These are phyloP conservation scores for Termitomyces sp. DNA, from an alignment of 768 basidiomycete genomes.

Conservation along the genomic window DNA sequence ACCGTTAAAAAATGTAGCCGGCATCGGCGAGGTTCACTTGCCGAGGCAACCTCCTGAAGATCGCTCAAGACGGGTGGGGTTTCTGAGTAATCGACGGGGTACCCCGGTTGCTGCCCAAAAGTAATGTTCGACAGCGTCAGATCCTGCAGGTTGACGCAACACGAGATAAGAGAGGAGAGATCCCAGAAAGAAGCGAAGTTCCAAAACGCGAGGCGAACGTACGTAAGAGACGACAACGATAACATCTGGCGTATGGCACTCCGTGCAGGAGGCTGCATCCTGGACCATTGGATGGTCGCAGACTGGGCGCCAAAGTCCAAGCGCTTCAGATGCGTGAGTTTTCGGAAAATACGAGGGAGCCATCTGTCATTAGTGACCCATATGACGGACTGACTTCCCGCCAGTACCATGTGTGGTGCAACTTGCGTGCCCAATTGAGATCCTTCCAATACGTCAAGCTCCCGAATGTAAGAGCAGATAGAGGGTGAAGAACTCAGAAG, in stretches of 20 bases:
- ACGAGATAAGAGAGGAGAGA: conserved; percentile 26
- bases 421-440: conserved; percentile 22
- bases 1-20: conserved; percentile 33
- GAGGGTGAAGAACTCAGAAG: conserved; percentile 26
- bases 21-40: conserved; percentile 2
- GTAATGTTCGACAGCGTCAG: conserved; percentile 21
- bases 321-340: conserved; percentile 29
- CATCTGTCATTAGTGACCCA: conserved; percentile 34
- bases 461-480: conserved; percentile 27
- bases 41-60: background rate
- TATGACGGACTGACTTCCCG: conserved; percentile 24
- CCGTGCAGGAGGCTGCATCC: conserved; percentile 28
- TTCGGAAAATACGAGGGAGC: conserved; percentile 28
- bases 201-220: conserved; percentile 35
- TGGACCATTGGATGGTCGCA: conserved; percentile 28
- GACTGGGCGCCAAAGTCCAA: conserved; percentile 32
- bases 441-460: conserved; percentile 35
- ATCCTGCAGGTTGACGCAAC: conserved; percentile 28
- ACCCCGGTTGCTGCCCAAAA: background rate
- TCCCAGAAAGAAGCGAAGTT: conserved; percentile 29
- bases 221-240: conserved; percentile 26
- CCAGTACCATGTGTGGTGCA: conserved; percentile 15
- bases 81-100: background rate
- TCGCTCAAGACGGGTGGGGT: background rate
- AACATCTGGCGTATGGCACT: conserved; percentile 30